Evolutionary conservation across 306 rosid genomes (phyloP), one percentile per base, ranked within the genome.

Genomic region (Corylus heterophylla): DNA sequence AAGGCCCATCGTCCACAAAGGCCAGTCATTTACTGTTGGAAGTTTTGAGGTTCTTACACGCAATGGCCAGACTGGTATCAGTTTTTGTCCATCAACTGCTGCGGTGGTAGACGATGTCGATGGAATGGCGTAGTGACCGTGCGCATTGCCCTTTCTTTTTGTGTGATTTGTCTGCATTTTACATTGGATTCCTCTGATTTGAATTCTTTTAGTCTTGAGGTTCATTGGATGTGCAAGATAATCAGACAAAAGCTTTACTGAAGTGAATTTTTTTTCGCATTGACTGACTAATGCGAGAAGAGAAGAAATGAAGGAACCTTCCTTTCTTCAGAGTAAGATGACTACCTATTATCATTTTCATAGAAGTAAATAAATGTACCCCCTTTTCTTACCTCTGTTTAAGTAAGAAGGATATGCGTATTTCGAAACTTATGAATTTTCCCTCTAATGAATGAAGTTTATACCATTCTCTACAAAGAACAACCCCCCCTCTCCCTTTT

Each of bases 1-100:
- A 80, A 91, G 99, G 71, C 90, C 93, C 5, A 71, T 95, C 76
- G 86, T 83, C 76, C 52, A 55, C 78, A 76, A 73, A 64, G 88
- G 71, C 17, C 76, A 80, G 35, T 74, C 87, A 42, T 74, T 83
- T 42, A 68, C 76, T 39, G 85, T 87, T 14, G 99, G 96, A 74
- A 87, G 89, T 54, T 91, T 95, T 22, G 86, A 93, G 86, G 92
- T 87, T 7, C 47, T 82, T 45, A 83, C 85, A 22, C 71, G 54
- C 27, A 29, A 74, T 35, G 94, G 84, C 14, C 79, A 76, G 74
- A 80, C 84, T 66, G 97, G 92, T 0, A 37, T 92, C 54, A 72
- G 59, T 27, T 86, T 71, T 75, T 7, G 31, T 29, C 62, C 85
- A 52, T 47, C 75, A 25, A 27, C n/a, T 31, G 50, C 47, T 4